phyloP scores from a whole-genome alignment of 2,329 filamentous ascomycete genomes.

The Exophiala calicioides region DNA sequence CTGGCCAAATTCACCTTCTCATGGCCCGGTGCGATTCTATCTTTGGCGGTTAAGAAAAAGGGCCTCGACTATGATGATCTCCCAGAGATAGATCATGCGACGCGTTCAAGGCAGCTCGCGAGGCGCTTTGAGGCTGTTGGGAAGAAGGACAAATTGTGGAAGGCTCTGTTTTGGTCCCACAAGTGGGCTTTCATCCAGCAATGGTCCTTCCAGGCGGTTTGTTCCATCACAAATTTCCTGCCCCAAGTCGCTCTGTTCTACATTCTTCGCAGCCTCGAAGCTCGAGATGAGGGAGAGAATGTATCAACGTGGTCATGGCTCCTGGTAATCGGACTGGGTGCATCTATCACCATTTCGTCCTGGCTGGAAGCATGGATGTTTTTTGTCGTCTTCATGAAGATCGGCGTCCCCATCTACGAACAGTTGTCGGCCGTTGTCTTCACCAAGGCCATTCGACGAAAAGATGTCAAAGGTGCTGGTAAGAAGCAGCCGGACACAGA shows the following conservation, averaged over 20 bases:
- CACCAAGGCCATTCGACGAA: conserved; percentile 72
- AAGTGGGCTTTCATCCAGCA: conserved; percentile 59
- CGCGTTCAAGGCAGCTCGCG: conserved; percentile 55
- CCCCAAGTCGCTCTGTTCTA: conserved; percentile 70
- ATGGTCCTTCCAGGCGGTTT: conserved; percentile 57
- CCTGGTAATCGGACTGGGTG: conserved; percentile 67
- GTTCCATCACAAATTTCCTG: conserved; percentile 63
- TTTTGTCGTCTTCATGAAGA: conserved; percentile 65
- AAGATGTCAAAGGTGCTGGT: conserved; percentile 67
- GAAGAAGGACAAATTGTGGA: conserved; percentile 55
- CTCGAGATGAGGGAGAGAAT: conserved; percentile 47
- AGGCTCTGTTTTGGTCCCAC: conserved; percentile 61
- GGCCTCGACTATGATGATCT: conserved; percentile 64
- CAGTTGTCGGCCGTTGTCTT: conserved; percentile 74
- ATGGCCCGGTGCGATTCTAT: conserved; percentile 62
- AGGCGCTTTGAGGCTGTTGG: conserved; percentile 45
- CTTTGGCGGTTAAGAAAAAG: conserved; percentile 57
- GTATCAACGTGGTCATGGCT: conserved; percentile 61
- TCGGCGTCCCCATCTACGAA: conserved; percentile 67
- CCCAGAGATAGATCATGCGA: conserved; percentile 59
- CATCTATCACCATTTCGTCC: conserved; percentile 56
- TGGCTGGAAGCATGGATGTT: conserved; percentile 67
- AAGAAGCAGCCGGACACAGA: conserved; percentile 38
- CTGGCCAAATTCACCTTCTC: conserved; percentile 64
- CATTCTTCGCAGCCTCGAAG: conserved; percentile 66